phyloP scores from a whole-genome alignment of 2,329 filamentous ascomycete species.

The Exophiala calicioides region DNA sequence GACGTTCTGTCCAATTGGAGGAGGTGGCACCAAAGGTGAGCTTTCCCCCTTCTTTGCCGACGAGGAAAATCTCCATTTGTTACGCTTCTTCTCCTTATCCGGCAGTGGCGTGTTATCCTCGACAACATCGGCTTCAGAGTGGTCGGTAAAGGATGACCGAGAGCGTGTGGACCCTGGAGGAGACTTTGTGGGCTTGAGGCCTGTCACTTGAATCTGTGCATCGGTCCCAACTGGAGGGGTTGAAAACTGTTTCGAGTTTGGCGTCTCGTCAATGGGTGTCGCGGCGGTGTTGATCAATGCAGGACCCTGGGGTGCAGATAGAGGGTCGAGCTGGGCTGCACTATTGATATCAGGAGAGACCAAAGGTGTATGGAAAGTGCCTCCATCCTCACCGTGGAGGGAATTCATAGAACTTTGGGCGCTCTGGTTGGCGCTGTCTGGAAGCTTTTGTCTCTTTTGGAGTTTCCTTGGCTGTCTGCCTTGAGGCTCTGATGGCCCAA shows the following conservation, averaged over 20 bases:
- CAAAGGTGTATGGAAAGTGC: conserved; percentile 36
- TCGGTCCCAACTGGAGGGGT: conserved; percentile 43
- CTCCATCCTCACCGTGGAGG: conserved; percentile 50
- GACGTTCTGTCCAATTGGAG: conserved; percentile 61
- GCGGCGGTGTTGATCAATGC: conserved; percentile 36
- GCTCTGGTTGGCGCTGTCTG: conserved; percentile 76
- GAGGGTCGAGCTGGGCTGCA: conserved; percentile 31
- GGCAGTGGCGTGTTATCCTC: conserved; percentile 47
- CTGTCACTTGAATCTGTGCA: conserved; percentile 49
- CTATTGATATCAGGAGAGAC: conserved; percentile 36
- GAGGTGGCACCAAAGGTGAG: conserved; percentile 46
- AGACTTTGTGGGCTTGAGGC: conserved; percentile 68
- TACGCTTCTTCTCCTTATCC: conserved; percentile 68
- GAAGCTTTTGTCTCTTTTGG: conserved; percentile 76
- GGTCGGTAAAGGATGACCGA: conserved; percentile 69
- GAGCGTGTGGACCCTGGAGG: conserved; percentile 77
- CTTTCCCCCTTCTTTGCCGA: conserved; percentile 58
- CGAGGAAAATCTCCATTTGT: conserved; percentile 70
- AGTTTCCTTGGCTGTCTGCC: conserved; percentile 79
- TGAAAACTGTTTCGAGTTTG: conserved; percentile 9
- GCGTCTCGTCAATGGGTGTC: conserved; percentile 33
- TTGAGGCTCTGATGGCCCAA: conserved; percentile 45
- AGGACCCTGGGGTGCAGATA: conserved; percentile 35
- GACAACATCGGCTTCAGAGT: conserved; percentile 74
- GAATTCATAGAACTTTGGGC: conserved; percentile 89